Base-by-base conservation (phyloP, 2,329 filamentous ascomycete species). In the Juglanconis sp. region DNA sequence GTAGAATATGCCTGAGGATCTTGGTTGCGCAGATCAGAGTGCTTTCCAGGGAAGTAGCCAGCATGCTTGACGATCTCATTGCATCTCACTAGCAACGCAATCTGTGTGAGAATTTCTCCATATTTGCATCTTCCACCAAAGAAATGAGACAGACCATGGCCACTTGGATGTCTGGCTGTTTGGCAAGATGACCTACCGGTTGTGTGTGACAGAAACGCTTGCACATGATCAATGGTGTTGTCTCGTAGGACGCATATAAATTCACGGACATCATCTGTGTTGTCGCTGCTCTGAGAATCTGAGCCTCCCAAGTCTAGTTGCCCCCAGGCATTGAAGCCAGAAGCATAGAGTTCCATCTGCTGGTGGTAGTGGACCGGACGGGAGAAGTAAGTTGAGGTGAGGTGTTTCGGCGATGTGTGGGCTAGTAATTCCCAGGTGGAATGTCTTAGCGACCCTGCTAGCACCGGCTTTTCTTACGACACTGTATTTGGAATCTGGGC, bases 241-340 rank as follows among this genome's bases (percentile, higher is more conserved):
- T 72, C 74, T 13, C 64, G 62, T 4, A 84, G 66, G 5, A 83
- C 67, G 53, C 73, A 73, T 48, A 70, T 71, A 62, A 86, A 86
- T 1, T 66, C 62, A 17, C 61, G 61, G 4, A 83, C 17, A 65
- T 87, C 84, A 4, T 76, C 70, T 4, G 78, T 75, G 46, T 83
- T 77, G 1, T 67, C 52, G 4, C 61, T 62, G 6, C 15, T 44
- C 5, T 61, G 34, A 30, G 35, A 5, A 48, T 42, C 58, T 1
- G 48, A 10, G 15, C 6, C 13, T 5, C 53, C 56, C 60, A 85
- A 80, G 2, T 68, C 64, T 15, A 87, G 75, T 66, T 87, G 84
- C 58, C 72, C 71, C 81, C 81, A 87, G 57, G 83, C 81, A 67
- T 87, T 87, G 71, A 84, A 81, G 46, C 85, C 85, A 3, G 80